Base-by-base conservation (phyloP, 345 rosid genomes). In the Ceriops decandra region DNA sequence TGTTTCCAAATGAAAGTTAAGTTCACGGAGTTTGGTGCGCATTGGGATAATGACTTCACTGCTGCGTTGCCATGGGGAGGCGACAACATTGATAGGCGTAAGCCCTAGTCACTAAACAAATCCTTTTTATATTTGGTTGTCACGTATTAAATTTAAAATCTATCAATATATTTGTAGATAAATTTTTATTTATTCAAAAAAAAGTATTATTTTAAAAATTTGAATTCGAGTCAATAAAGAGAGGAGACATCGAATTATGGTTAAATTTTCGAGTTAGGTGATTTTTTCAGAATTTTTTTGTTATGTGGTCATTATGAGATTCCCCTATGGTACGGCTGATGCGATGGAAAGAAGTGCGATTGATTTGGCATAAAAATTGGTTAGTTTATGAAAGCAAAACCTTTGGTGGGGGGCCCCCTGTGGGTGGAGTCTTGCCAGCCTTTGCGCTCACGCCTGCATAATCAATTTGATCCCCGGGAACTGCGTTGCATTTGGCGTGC, bases 11-110 rank as follows among this genome's bases (percentile, higher is more conserved):
- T 9, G 28, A 54, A 54, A 16, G 5, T 6, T 6, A 8, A 16
- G 33, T 32, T 71, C 65, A 30, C 70, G 70, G 51, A 74, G 85
- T 77, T 77, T 72, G 84, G 81, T 82, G 80, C 62, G 27, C 74
- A 63, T 79, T 57, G 82, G 80, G 78, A 71, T 75, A 80, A 76
- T 75, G 75, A 64, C 69, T 28, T 10, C 49, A 30, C 46, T 69
- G 79, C 74, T 64, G 35, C 67, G 49, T 42, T 42, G 15, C 17
- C 16, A 69, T 28, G 60, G 74, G 73, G 66, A 72, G 80, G 80
- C 68, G 84, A 88, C 86, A 79, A 69, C 86, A 73, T 85, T 68
- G 88, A 78, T 81, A 73, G 74, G 58, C 69, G 85, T 17, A 80
- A 67, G 73, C 54, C 74, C 35, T 56, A 76, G 60, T 64, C 51